Evolutionary conservation across 1,284 basidiomycete species (phyloP).

Genomic region (Cerioporus squamosus): DNA sequence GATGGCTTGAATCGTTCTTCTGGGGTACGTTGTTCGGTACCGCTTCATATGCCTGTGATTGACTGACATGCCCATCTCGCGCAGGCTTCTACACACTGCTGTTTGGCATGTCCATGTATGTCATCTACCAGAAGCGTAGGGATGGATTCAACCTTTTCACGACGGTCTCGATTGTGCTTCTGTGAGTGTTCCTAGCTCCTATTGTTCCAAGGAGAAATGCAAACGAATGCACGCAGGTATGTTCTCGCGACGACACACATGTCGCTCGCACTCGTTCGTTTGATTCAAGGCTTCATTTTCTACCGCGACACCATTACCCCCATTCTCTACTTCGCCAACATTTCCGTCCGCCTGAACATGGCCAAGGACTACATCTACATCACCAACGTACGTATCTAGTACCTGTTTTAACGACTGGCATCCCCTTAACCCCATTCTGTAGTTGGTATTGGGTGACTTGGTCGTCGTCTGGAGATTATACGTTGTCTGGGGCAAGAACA

Average conservation of each 20-base stretch:
- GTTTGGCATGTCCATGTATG: conserved; percentile 4
- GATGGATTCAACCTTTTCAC: neutral
- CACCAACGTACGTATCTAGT: conserved; percentile 2
- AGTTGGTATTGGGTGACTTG: conserved; percentile 25
- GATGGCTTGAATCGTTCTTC: conserved; percentile 9
- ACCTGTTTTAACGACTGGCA: neutral
- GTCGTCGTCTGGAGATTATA: conserved; percentile 30
- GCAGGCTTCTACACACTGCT: conserved; percentile 2
- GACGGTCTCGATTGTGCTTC: neutral
- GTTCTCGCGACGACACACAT: conserved; percentile 9
- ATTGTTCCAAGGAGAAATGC: neutral
- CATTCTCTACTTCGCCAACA: conserved; percentile 5
- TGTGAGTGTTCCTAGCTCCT: neutral
- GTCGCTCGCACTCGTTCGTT: conserved; percentile 3
- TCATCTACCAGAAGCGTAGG: conserved; percentile 1
- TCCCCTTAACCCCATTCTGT: too few species aligned
- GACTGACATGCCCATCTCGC: neutral
- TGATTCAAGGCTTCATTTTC: conserved; percentile 10
- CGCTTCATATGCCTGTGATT: neutral
- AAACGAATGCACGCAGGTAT: neutral
- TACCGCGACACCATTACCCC: conserved; percentile 5
- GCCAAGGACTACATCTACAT: conserved; percentile 13
- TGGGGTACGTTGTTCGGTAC: conserved; percentile 1
- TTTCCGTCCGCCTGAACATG: conserved; percentile 5
- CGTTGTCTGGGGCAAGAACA: conserved; percentile 29